Evolutionary conservation across 495 filamentous ascomycete species (phyloP), one percentile per base, ranked within the genome.

Genomic region (Xylaria scruposa): DNA sequence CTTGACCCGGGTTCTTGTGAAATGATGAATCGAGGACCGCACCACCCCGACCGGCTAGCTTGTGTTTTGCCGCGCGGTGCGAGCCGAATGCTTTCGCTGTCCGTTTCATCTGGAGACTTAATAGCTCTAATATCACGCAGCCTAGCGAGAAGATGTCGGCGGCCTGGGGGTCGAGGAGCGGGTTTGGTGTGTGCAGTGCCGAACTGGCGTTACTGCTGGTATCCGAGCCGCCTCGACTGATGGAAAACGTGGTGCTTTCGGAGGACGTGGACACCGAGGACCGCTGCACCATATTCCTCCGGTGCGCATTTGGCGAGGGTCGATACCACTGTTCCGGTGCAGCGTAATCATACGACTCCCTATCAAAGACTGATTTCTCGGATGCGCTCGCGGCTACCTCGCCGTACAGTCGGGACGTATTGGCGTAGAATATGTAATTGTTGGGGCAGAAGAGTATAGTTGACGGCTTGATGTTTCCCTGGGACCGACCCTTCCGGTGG

Each of bases 281-380:
- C 4, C 77, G 54, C 26, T 72, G 58, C 15, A 78, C 71, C 26
- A 78, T 80, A 9, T 73, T 78, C 73, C 74, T 77, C 58, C 81
- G 78, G 36, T 76, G 71, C 4, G 73, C 62, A 7, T 73, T 73
- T 71, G 78, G 72, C 3, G 86, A 81, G 64, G 86, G 84, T 54
- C 83, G 83, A 69, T 86, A 79, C 88, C 91, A 92, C 66, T 91
- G 87, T 76, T 98, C 95, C 4, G 95, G 95, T 2, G 95, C 90
- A 1, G 91, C 91, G 75, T 97, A 96, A 72, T 97, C 91, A 82
- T 97, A 97, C 44, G 87, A 86, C 77, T 98, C 95, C 44, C 91
- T 90, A 72, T 95, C 93, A 67, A 81, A 88, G 79, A 78, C 75
- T 0, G 59, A 82, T 77, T 66, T 85, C 78, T 73, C 86, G 74